Evolutionary conservation across 345 rosid species (phyloP), one percentile per base, ranked within the genome.

Genomic region (Eucalyptus polybractea): DNA sequence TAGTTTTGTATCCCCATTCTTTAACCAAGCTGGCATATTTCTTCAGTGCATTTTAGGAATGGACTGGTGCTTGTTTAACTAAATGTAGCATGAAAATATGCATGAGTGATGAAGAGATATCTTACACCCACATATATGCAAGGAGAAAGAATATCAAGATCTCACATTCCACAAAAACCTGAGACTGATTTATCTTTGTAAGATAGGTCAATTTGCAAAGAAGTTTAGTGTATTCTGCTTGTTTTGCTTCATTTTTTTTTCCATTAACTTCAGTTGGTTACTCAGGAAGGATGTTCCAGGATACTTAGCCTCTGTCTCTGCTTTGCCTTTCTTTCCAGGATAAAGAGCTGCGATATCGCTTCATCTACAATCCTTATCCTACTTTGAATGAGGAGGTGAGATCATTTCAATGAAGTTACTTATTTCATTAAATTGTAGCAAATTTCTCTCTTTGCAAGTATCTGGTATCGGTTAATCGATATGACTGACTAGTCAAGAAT

Each of bases 321-420:
- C 19, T 12, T 53, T 13, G 27, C 51, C 9, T 80, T 69, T 40
- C 56, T 87, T 88, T 93, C 86, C 99, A 97, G 98, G 99, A 97
- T 90, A 96, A 95, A 90, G 99, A 97, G 88, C 91, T 97, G 80
- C 93, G 95, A 21, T 97, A 97, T 92, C 96, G 98, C 69, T 97
- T 97, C 89, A 97, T 97, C 91, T 97, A 96, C 91, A 97, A 97
- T 89, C 97, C 97, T 93, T 97, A 94, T 90, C 99, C 99, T 29
- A 94, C 95, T 88, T 90, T 97, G 87, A 94, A 95, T 10, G 99
- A 96, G 93, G 93, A 95, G 95, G 99, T 97, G 92, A 92, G 87
- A 40, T 50, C 65, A 86, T 86, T 42, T 21, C 85, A 6, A 40
- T 10, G 29, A 31, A 56, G 45, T 86, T 50, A 50, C 60, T 51